Percentiles rank a stretch among this genome's conserved stretches.
These are phyloP conservation scores for Talaromyces nanjingensis DNA, from an alignment of 495 filamentous ascomycete genomes.

Conservation along the genomic window DNA sequence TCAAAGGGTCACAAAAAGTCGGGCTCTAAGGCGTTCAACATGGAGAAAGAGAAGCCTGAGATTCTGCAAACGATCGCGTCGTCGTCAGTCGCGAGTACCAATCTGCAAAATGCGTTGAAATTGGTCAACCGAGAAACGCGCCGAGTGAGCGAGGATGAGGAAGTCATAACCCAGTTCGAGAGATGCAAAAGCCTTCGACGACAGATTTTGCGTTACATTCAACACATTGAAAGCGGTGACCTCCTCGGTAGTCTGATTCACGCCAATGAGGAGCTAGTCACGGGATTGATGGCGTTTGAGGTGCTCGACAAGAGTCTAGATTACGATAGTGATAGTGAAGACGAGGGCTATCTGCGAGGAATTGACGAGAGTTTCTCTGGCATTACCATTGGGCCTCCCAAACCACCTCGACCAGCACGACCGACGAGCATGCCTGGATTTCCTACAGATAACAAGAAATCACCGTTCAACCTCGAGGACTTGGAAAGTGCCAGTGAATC, in stretches of 20 bases:
- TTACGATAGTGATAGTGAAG: constrained; percentile 91
- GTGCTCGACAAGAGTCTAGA: constrained; percentile 92
- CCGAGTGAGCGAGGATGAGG: constrained; percentile 76
- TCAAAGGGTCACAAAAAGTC: constrained; percentile 34
- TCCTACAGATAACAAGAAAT: constrained; percentile 20
- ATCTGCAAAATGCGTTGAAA: constrained; percentile 81
- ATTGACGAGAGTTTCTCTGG: constrained; percentile 34
- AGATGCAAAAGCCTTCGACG: constrained; percentile 76
- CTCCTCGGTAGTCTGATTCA: constrained; percentile 75
- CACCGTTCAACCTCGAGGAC: constrained; percentile 17
- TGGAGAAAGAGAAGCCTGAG: constrained; percentile 79
- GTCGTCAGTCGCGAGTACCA: constrained; percentile 80
- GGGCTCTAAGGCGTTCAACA: constrained; percentile 51
- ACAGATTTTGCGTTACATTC: constrained; percentile 83
- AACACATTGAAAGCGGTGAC: constrained; percentile 74
- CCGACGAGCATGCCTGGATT: constrained; percentile 24
- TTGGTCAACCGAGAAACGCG: constrained; percentile 86
- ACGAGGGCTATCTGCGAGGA: constrained; percentile 23
- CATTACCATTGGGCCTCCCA: constrained; percentile 33
- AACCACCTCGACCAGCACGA: constrained; percentile 32
- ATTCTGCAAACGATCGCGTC: constrained; percentile 80
- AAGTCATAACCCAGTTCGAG: constrained; percentile 73
- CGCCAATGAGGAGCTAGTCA: constrained; percentile 79
- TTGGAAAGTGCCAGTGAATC: constrained; percentile 41
- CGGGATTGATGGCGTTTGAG: constrained; percentile 91